Conservation (phyloP, 2,329 filamentous ascomycete genomes). For the Phialophora tarda region DNA sequence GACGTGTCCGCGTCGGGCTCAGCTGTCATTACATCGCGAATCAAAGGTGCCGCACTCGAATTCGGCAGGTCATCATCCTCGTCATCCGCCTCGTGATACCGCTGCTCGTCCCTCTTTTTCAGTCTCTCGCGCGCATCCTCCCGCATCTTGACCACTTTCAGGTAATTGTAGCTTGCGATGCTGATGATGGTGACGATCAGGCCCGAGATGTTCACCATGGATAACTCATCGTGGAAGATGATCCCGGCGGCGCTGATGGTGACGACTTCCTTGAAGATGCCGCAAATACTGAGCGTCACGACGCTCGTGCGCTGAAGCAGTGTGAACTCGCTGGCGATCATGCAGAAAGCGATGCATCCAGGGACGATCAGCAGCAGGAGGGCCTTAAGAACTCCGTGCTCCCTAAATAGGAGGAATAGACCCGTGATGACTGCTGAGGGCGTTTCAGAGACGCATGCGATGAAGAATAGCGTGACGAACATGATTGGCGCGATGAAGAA, state of each 20-base stretch:
- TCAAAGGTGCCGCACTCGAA: constrained; percentile 23
- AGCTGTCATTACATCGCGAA: constrained; percentile 20
- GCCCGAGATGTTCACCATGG: constrained; percentile 83
- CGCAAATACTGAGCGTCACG: constrained; percentile 93
- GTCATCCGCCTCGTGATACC: constrained; percentile 21
- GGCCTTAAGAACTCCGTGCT: constrained; percentile 71
- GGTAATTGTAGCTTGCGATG: constrained; percentile 89
- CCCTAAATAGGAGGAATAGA: constrained; percentile 65
- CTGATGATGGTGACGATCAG: constrained; percentile 85
- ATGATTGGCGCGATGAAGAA: constrained; percentile 98
- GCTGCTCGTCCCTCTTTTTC: constrained; percentile 37
- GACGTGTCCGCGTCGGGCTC: constrained; percentile 15
- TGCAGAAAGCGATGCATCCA: constrained; percentile 87
- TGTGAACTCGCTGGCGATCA: constrained; percentile 96
- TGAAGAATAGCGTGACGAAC: constrained; percentile 79
- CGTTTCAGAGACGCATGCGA: constrained; percentile 87
- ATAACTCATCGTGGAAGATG: constrained; percentile 87
- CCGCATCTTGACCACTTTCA: constrained; percentile 91
- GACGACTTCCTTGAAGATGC: constrained; percentile 98
- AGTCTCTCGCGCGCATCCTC: constrained; percentile 66
- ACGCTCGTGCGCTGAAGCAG: constrained; percentile 93
- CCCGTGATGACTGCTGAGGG: constrained; percentile 70
- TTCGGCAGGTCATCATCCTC: constrained; percentile 14
- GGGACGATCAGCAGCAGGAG: constrained; percentile 84
- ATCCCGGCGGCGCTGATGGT: constrained; percentile 88